Conservation (phyloP, 2,329 filamentous ascomycete species). For the Capronia epimyces region DNA sequence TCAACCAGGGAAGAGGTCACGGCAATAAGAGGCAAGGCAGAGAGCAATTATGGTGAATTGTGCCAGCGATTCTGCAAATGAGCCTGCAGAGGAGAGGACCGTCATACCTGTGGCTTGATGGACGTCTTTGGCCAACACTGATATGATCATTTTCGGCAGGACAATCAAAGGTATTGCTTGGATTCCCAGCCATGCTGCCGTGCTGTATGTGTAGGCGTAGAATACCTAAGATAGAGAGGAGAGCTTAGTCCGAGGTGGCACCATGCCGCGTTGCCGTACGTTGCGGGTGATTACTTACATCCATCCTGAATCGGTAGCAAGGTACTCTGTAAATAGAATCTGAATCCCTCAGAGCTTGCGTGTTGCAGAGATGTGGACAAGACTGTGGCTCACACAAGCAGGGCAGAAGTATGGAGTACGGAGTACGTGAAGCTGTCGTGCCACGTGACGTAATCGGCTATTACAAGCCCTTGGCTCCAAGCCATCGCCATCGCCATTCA, state of each 20-base stretch:
- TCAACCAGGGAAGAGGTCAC: too few species aligned
- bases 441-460: neutral
- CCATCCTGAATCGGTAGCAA: conserved; percentile 5
- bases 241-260: neutral
- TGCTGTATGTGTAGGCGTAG: conserved; percentile 42
- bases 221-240: conserved; percentile 36
- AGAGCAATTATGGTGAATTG: neutral
- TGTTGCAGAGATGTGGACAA: neutral
- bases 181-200: conserved; percentile 41
- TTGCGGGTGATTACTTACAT: conserved; percentile 8
- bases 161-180: conserved; percentile 52
- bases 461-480: neutral
- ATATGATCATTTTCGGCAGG: conserved; percentile 57
- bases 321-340: neutral
- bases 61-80: too few species aligned
- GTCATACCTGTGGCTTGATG: conserved; percentile 49
- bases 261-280: neutral
- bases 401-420: neutral
- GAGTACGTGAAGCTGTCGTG: neutral
- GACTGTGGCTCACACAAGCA: neutral
- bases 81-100: too few species aligned
- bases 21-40: too few species aligned
- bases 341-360: neutral
- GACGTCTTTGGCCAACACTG: conserved; percentile 54
- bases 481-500: neutral